A percentile compares a stretch with the other conserved stretches of the same genome.
These are phyloP conservation scores for Mortierella sp. DNA, from an alignment of 371 early-diverging fungal genomes.

Conservation along the genomic window DNA sequence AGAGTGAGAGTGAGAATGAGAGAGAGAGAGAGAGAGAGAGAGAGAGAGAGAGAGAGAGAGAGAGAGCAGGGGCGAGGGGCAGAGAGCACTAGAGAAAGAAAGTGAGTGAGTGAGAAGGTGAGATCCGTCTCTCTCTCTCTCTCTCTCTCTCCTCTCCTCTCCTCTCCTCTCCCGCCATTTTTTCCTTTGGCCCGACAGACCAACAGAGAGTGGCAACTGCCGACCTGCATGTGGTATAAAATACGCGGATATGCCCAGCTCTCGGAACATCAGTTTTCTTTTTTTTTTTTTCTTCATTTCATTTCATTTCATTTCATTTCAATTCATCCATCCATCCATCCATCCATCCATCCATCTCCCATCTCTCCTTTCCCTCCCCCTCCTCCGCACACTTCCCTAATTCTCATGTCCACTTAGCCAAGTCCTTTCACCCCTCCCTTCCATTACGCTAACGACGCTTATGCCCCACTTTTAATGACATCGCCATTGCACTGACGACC, in stretches of 20 bases:
- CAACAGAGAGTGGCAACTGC: neutral
- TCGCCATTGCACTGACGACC: conserved; percentile 2
- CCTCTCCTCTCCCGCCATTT: conserved; percentile 4
- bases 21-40: too few relatives aligned
- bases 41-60: too few relatives aligned
- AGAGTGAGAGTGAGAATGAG: too few relatives aligned
- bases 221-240: too few relatives aligned
- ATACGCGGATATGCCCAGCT: too few relatives aligned
- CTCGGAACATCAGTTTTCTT: neutral
- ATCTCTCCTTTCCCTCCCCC: neutral
- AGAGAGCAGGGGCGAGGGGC: too few relatives aligned
- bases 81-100: too few relatives aligned
- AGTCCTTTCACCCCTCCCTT: too few relatives aligned
- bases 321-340: conserved; percentile 2
- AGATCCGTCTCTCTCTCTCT: neutral
- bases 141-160: neutral
- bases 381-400: neutral
- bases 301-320: neutral
- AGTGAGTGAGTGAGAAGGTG: too few relatives aligned
- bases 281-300: conserved; percentile 7
- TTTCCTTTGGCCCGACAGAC: neutral
- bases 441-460: too few relatives aligned
- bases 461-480: too few relatives aligned
- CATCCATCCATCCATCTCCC: neutral
- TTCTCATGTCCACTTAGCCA: too few relatives aligned